phyloP scores from a whole-genome alignment of 495 filamentous ascomycete genomes.

The Aspergillus hancockii region DNA sequence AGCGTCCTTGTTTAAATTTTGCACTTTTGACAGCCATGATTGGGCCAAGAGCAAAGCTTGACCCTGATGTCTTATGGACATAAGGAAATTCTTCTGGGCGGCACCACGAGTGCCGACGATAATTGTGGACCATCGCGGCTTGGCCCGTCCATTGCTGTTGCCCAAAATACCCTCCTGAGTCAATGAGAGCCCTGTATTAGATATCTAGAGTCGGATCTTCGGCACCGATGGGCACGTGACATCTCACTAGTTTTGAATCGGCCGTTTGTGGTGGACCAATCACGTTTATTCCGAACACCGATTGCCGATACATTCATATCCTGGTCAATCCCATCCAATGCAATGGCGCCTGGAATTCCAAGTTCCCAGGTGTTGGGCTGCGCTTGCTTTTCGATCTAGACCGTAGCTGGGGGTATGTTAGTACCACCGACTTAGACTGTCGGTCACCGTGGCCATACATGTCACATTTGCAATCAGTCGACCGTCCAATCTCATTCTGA shows the following conservation, averaged over 20 bases:
- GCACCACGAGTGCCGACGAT: not conserved
- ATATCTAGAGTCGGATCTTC: conserved; percentile 5
- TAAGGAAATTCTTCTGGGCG: not conserved
- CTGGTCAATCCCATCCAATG: not conserved
- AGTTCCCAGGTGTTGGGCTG: not conserved
- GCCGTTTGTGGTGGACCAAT: not conserved
- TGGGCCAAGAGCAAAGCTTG: conserved; percentile 14
- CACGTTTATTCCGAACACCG: not conserved
- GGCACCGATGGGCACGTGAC: conserved; percentile 3
- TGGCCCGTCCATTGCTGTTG: not conserved
- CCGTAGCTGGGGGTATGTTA: too few species aligned
- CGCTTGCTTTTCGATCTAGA: not conserved
- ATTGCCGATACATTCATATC: not conserved
- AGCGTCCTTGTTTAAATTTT: not conserved
- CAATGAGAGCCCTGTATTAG: too few species aligned
- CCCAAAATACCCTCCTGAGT: not conserved
- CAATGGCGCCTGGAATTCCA: not conserved
- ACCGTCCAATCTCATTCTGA: not conserved
- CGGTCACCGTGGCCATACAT: too few species aligned
- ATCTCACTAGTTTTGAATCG: not conserved
- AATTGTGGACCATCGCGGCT: not conserved
- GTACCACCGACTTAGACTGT: too few species aligned
- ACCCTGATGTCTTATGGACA: not conserved
- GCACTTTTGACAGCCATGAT: conserved; percentile 4
- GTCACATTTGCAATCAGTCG: too few species aligned